phyloP scores from a whole-genome alignment of 2,329 filamentous ascomycete species.

The Reticulascus tulasneorum region DNA sequence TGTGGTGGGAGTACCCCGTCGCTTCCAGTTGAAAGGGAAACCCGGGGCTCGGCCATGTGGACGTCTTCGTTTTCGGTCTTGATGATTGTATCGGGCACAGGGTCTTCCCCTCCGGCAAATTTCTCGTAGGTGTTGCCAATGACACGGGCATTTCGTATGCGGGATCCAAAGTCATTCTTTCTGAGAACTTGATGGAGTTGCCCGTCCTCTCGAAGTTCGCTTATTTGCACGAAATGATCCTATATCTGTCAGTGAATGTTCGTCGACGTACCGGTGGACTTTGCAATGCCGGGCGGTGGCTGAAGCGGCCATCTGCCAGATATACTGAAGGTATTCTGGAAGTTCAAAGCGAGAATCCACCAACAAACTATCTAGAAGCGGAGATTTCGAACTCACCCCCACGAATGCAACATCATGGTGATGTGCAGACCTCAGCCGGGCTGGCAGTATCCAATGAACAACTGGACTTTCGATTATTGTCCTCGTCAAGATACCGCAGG shows the following conservation, averaged over 20 bases:
- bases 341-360: slow-evolving; percentile 3
- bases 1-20: slow-evolving; percentile 62
- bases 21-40: slow-evolving; percentile 4
- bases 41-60: slow-evolving; percentile 28
- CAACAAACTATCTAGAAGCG: not conserved
- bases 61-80: slow-evolving; percentile 38
- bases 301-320: not conserved
- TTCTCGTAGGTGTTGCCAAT: slow-evolving; percentile 54
- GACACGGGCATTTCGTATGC: slow-evolving; percentile 74
- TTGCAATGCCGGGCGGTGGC: not conserved
- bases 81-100: slow-evolving; percentile 16
- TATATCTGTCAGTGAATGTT: slow-evolving; percentile 30
- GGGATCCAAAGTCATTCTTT: slow-evolving; percentile 73
- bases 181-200: slow-evolving; percentile 72
- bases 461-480: slow-evolving; percentile 75
- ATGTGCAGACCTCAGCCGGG: slow-evolving; percentile 64
- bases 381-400: slow-evolving; percentile 51
- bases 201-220: slow-evolving; percentile 65
- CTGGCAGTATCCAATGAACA: slow-evolving; percentile 73
- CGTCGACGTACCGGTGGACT: not conserved
- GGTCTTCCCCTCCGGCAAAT: slow-evolving; percentile 26
- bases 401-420: slow-evolving; percentile 85
- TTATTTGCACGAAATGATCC: slow-evolving; percentile 78
- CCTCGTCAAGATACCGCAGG: slow-evolving; percentile 70
- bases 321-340: slow-evolving; percentile 1